phyloP scores from a whole-genome alignment of 495 filamentous ascomycete genomes.

The Penicillium chermesinum region DNA sequence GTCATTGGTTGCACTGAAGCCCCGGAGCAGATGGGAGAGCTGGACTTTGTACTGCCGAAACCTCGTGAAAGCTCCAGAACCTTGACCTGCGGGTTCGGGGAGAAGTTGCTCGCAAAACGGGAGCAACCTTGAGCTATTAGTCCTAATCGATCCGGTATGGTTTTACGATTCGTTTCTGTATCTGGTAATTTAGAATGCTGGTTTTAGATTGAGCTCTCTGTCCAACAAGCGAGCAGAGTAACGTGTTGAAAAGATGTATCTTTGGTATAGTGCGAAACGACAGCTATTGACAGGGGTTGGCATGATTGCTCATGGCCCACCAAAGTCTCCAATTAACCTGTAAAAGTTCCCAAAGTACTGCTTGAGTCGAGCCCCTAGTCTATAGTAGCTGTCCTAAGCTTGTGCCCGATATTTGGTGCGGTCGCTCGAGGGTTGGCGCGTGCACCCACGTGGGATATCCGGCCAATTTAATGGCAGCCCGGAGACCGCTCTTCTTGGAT shows the following conservation, averaged over 20 bases:
- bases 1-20: background rate
- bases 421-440: slow-evolving; percentile 5
- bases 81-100: background rate
- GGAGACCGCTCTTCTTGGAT: background rate
- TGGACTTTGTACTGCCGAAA: background rate
- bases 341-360: background rate
- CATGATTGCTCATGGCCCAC: no score
- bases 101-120: background rate
- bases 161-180: background rate
- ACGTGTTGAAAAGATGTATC: no score
- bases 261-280: no score
- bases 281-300: background rate
- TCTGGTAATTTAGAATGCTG: background rate
- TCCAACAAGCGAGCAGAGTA: background rate
- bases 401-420: background rate
- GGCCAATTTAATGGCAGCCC: slow-evolving; percentile 12
- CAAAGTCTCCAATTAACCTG: background rate
- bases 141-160: background rate
- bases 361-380: background rate
- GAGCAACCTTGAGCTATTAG: background rate
- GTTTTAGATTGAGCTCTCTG: no score
- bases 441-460: slow-evolving; percentile 17
- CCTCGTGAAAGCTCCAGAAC: background rate
- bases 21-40: background rate
- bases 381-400: background rate